Evolutionary conservation across 768 basidiomycete species (phyloP).

Genomic region (Termitomyces titanicus): DNA sequence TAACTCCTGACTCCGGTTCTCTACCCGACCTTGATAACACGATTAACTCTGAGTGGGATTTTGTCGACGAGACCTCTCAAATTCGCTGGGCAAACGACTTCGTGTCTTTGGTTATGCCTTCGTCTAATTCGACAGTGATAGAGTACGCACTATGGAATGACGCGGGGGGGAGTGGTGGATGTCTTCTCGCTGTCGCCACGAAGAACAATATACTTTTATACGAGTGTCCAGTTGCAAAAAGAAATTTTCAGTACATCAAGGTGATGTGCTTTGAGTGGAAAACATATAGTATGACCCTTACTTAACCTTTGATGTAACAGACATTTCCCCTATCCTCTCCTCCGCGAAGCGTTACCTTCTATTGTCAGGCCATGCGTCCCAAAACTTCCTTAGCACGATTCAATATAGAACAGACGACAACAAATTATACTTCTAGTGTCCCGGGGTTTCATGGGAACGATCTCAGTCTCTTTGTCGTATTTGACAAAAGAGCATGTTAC

Average conservation of each 20-base stretch:
- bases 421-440: no score
- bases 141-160: conserved; percentile 70
- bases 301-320: no score
- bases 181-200: conserved; percentile 72
- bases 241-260: conserved; percentile 83
- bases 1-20: no score
- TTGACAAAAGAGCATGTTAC: conserved; percentile 82
- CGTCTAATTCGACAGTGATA: conserved; percentile 51
- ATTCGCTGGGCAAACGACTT: conserved; percentile 33
- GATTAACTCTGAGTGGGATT: no score
- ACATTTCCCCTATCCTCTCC: no score
- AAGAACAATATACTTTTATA: conserved; percentile 72
- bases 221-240: conserved; percentile 76
- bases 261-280: conserved; percentile 25
- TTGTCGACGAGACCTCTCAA: no score
- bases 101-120: conserved; percentile 67
- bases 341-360: no score
- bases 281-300: no score
- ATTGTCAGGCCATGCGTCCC: no score
- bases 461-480: conserved; percentile 74
- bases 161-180: conserved; percentile 43
- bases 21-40: no score
- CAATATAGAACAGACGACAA: no score
- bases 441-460: conserved; percentile 52
- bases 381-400: no score